These are phyloP conservation scores for Ophiocytium majus DNA, from an alignment of 352 stramenopile genomes.

Conservation along the genomic window DNA sequence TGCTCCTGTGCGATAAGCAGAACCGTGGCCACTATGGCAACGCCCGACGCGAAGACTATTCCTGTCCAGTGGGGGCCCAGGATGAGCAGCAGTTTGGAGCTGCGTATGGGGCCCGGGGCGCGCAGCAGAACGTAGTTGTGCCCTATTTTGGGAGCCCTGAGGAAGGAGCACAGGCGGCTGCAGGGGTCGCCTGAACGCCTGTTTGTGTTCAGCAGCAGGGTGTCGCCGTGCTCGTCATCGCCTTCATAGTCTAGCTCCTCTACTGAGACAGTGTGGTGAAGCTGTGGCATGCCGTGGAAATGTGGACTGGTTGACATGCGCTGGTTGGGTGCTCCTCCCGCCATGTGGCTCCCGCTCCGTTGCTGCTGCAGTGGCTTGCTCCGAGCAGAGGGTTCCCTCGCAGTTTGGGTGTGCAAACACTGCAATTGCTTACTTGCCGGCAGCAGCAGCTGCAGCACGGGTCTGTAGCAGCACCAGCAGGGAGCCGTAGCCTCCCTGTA, in stretches of 20 bases:
- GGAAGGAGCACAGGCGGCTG: background rate
- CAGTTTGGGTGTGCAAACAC: too few species aligned
- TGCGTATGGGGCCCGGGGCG: background rate
- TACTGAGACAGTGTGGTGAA: too few species aligned
- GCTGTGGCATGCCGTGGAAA: too few species aligned
- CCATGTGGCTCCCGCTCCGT: too few species aligned
- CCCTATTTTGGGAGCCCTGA: background rate
- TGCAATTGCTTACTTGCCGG: too few species aligned
- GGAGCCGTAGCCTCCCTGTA: too few species aligned
- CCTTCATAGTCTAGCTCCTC: background rate
- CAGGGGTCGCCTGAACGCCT: background rate
- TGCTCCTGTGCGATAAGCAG: background rate
- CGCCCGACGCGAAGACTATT: conserved; percentile 3
- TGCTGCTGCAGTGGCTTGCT: too few species aligned
- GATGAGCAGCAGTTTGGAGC: conserved; percentile 13
- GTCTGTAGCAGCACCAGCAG: too few species aligned
- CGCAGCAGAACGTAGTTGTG: conserved; percentile 9
- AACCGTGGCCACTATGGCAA: conserved; percentile 4
- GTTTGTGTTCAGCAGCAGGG: background rate
- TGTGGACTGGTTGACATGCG: too few species aligned
- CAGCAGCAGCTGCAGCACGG: too few species aligned
- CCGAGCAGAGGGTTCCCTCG: too few species aligned
- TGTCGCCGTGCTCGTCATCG: background rate
- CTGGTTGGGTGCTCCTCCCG: too few species aligned
- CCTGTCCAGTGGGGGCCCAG: conserved; percentile 27